A percentile compares a stretch with the other conserved stretches of the same genome.
Evolutionary conservation across 257 asterid species (phyloP).

Genomic region (Eucommia ulmoides): DNA sequence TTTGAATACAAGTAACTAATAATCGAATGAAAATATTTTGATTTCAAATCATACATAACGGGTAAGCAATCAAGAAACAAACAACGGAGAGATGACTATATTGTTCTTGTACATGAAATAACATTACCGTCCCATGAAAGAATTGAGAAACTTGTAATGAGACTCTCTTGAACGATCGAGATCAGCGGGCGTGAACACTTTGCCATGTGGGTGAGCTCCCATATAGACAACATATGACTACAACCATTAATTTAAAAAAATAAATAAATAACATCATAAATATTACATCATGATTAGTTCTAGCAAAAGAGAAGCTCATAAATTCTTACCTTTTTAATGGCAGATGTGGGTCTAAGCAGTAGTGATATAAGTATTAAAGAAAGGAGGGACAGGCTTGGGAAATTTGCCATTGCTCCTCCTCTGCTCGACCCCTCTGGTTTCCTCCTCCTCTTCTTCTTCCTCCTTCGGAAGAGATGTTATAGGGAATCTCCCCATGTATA

Average conservation of each 20-base stretch:
- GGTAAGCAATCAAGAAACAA: neutral
- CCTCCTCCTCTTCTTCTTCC: neutral
- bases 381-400: conserved; percentile 31
- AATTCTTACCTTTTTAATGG: conserved; percentile 55
- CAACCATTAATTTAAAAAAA: neutral
- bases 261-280: neutral
- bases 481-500: neutral
- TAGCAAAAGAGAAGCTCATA: conserved; percentile 7
- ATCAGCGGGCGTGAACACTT: conserved; percentile 33
- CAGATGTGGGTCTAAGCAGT: conserved; percentile 55
- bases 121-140: conserved; percentile 69
- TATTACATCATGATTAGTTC: conserved; percentile 3
- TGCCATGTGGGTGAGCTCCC: conserved; percentile 83
- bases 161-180: conserved; percentile 48
- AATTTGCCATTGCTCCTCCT: conserved; percentile 35
- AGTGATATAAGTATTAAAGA: conserved; percentile 26
- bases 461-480: neutral
- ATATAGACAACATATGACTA: conserved; percentile 83
- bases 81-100: too few species aligned
- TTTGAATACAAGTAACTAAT: too few species aligned
- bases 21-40: too few species aligned
- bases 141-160: conserved; percentile 68
- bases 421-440: neutral
- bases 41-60: too few species aligned
- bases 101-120: neutral